A percentile compares a stretch with the other conserved stretches of the same genome.
Evolutionary conservation across 345 rosid genomes (phyloP).

Genomic region (Acer campestre): DNA sequence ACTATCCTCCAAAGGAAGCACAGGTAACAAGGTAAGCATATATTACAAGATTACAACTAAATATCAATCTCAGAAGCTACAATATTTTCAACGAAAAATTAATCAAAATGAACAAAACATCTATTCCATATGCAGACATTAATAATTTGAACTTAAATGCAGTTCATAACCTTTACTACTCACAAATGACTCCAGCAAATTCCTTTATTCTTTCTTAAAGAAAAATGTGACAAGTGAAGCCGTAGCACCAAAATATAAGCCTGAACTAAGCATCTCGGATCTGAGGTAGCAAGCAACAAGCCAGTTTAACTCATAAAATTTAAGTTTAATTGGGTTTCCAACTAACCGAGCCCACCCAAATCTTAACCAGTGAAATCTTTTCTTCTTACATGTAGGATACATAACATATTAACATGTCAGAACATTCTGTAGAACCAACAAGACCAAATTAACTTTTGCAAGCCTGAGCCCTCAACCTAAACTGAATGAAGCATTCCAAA

Average conservation of each 20-base stretch:
- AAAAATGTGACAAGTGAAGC: not conserved
- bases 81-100: not conserved
- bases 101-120: not conserved
- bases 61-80: not conserved
- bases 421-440: not conserved
- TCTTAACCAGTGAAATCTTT: not conserved
- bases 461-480: not conserved
- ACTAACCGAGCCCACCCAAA: not conserved
- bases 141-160: not conserved
- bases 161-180: not conserved
- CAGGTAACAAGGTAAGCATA: not conserved
- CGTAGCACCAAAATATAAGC: not conserved
- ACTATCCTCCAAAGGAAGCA: not conserved
- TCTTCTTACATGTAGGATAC: not conserved
- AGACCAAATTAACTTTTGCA: not conserved
- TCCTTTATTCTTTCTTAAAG: not conserved
- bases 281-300: not conserved
- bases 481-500: not conserved
- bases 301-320: not conserved
- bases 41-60: not conserved
- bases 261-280: not conserved
- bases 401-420: not conserved
- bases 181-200: not conserved
- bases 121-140: not conserved
- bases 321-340: not conserved